Evolutionary conservation across 1,139 yeast genomes (phyloP).

Genomic region (Nadsonia starkeyi-henricii): DNA sequence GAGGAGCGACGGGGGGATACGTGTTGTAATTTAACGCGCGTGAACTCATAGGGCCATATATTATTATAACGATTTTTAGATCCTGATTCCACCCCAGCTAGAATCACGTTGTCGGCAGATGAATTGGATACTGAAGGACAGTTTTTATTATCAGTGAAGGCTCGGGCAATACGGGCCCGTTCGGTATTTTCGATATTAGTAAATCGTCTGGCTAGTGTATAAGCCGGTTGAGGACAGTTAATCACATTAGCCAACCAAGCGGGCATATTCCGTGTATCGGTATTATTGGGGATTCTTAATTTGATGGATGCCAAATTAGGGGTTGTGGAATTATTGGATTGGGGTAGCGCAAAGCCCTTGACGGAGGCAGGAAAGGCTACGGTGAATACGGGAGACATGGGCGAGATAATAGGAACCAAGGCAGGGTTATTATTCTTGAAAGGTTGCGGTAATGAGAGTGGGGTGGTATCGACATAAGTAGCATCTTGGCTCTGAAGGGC

Average conservation of each 20-base stretch:
- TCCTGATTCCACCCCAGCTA: constrained; percentile 62
- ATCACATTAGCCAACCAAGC: too few species aligned
- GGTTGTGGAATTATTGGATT: too few species aligned
- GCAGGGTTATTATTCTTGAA: constrained; percentile 1
- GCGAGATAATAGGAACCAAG: background rate
- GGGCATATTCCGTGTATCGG: too few species aligned
- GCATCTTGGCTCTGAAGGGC: background rate
- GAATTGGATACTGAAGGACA: constrained; percentile 8
- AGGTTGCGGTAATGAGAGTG: constrained; percentile 6
- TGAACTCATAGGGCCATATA: constrained; percentile 69
- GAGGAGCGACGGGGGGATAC: too few species aligned
- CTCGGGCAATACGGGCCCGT: constrained; percentile 19
- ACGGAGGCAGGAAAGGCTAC: constrained; percentile 17
- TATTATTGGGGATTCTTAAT: too few species aligned
- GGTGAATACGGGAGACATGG: background rate
- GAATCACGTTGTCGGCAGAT: constrained; percentile 7
- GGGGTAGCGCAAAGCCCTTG: constrained; percentile 21
- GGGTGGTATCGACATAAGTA: constrained; percentile 8
- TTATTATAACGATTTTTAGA: constrained; percentile 62
- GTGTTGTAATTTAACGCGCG: constrained; percentile 43
- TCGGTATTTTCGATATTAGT: constrained; percentile 26
- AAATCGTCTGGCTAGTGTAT: constrained; percentile 24
- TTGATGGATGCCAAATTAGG: constrained; percentile 10
- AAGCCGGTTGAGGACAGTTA: constrained; percentile 18
- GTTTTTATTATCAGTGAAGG: constrained; percentile 10